A percentile compares a stretch with the other conserved stretches of the same genome.
Evolutionary conservation across 108 stramenopile genomes (phyloP).

Genomic region (Aurantiochytrium sp.): DNA sequence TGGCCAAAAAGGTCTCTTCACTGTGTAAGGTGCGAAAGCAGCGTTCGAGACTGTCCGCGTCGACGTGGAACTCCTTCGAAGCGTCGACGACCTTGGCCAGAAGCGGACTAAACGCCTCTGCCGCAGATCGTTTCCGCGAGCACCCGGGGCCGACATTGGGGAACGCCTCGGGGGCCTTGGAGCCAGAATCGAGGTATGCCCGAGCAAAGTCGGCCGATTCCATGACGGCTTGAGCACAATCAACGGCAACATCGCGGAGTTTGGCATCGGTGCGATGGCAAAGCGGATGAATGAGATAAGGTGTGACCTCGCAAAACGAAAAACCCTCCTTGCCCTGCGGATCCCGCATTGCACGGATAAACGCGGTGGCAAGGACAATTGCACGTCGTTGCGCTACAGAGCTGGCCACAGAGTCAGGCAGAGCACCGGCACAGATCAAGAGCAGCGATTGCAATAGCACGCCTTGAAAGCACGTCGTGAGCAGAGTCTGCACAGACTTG

Average conservation of each 20-base stretch:
- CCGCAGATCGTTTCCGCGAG: background rate
- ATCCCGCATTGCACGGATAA: background rate
- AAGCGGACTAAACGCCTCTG: background rate
- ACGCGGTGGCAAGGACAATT: background rate
- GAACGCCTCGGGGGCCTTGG: background rate
- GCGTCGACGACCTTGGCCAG: background rate
- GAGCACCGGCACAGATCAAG: background rate
- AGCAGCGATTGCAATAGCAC: background rate
- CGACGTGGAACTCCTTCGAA: background rate
- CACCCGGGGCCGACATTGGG: background rate
- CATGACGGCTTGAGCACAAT: background rate
- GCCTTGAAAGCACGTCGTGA: background rate
- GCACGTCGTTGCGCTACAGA: background rate
- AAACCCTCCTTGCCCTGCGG: background rate
- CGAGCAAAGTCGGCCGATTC: background rate
- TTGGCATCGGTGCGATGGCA: background rate
- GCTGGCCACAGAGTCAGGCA: background rate
- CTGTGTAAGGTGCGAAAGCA: background rate
- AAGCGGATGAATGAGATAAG: background rate
- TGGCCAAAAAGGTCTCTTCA: background rate
- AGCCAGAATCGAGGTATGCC: background rate
- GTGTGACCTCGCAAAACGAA: background rate
- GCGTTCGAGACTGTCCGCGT: background rate
- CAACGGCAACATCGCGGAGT: background rate
- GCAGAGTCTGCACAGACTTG: background rate